Evolutionary conservation across 768 basidiomycete species (phyloP).

Genomic region (Hydnum rufescens): DNA sequence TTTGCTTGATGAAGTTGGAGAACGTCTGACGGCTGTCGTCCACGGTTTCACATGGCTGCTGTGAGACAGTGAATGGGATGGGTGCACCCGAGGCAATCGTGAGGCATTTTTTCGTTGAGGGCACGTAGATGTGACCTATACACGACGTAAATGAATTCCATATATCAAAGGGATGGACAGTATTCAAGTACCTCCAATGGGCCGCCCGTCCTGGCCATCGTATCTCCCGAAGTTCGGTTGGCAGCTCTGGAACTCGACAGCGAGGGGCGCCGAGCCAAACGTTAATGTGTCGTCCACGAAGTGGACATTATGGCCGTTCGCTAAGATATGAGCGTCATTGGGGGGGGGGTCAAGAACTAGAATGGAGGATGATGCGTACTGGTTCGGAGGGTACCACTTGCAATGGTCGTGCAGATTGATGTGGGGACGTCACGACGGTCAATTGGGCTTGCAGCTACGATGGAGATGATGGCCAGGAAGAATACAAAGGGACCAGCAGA

Average conservation of each 20-base stretch:
- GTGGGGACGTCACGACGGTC: background rate
- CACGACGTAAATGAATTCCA: background rate
- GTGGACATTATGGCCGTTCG: background rate
- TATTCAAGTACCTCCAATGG: background rate
- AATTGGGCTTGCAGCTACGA: background rate
- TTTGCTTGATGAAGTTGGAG: conserved; percentile 1
- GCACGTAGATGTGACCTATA: conserved; percentile 1
- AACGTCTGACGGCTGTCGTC: background rate
- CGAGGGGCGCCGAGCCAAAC: background rate
- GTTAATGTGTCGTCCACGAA: background rate
- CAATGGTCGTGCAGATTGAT: background rate
- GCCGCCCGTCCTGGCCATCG: background rate
- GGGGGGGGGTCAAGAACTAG: background rate
- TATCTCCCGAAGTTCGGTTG: conserved; percentile 1
- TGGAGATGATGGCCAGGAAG: background rate
- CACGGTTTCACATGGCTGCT: background rate
- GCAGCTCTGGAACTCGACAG: background rate
- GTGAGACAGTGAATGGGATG: background rate
- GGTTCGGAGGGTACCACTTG: background rate
- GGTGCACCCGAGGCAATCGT: background rate
- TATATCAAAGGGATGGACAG: background rate
- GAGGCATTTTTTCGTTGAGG: background rate
- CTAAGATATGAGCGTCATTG: background rate
- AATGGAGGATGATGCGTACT: background rate
- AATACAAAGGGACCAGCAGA: background rate